A percentile compares a stretch with the other conserved stretches of the same genome.
These are phyloP conservation scores for Tetrastigma voinierianum DNA, from an alignment of 164 flowering plant species.

Conservation along the genomic window DNA sequence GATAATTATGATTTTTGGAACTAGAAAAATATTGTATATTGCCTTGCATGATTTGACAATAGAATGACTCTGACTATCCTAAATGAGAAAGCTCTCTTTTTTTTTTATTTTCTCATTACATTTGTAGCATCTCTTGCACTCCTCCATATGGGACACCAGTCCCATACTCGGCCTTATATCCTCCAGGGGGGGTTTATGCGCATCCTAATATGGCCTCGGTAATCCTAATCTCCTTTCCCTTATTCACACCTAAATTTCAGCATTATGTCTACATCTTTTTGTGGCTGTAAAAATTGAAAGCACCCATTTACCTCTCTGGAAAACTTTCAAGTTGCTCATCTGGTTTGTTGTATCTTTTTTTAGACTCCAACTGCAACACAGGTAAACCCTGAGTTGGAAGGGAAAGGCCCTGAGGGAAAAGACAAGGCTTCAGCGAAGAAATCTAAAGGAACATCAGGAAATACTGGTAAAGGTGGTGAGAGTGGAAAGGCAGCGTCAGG, in stretches of 20 bases:
- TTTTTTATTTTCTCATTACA: constrained; percentile 13
- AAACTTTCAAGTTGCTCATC: neutral
- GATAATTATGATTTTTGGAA: no score
- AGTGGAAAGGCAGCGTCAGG: constrained; percentile 71
- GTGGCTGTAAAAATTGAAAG: neutral
- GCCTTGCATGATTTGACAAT: neutral
- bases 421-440: constrained; percentile 56
- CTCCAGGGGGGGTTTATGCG: constrained; percentile 78
- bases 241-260: neutral
- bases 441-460: constrained; percentile 58
- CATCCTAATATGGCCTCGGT: constrained; percentile 79
- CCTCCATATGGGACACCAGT: constrained; percentile 84
- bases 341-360: constrained; percentile 1
- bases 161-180: constrained; percentile 85
- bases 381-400: constrained; percentile 46
- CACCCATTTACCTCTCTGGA: neutral
- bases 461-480: constrained; percentile 56
- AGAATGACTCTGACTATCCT: neutral
- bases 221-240: constrained; percentile 14
- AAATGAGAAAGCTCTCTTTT: neutral
- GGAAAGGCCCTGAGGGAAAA: constrained; percentile 51
- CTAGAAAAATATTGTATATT: no score
- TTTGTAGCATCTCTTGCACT: constrained; percentile 74
- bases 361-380: constrained; percentile 54
- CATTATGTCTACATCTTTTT: neutral